Base-by-base conservation (phyloP, 139 green algal species). In the Chlamydomonas applanata region DNA sequence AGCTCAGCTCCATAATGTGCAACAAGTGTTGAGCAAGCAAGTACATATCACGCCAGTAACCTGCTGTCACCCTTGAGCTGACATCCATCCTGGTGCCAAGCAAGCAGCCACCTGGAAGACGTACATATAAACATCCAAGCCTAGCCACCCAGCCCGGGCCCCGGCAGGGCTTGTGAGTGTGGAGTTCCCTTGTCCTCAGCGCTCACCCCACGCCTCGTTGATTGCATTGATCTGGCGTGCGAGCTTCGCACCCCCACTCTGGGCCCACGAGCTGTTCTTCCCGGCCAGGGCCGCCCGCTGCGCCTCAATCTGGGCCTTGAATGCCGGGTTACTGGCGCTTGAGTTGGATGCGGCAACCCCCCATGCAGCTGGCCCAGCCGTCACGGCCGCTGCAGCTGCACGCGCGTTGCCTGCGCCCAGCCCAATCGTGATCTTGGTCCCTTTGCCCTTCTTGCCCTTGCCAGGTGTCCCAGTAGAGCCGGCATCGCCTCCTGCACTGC, bases 191-290 rank as follows among this genome's bases (percentile, higher is more conserved):
- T 36, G 17, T 9, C 17, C 29, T 72, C 65, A 72, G 22, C n/a
- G 36, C 22, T 27, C 40, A 7, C 46, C 72, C 77, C 77, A 83
- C 0, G 77, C 77, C 17, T 83, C 77, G 34, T 79, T 83, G 2
- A 83, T 63, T 4, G 72, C 72, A 1, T 65, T 66, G 46, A 79
- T 68, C 34, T 66, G 59, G 35, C 72, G 67, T 0, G 72, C 72
- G 24, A 83, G 32, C 57, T 83, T 83, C 54, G 32, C 25, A 0
- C 4, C 72, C 9, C 72, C 66, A 13, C 49, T 59, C 40, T 68
- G 71, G 24, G 56, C 17, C 77, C 77, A 83, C 29, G 40, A 22
- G 44, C 69, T 46, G 3, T 35, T 66, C 40, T 34, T 29, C 4
- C 24, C 30, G 9, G 59, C 22, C 24, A 66, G 59, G 3, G 59